Evolutionary conservation across 371 early-diverging fungal genomes (phyloP).

Genomic region (Saksenaea vasiformis): DNA sequence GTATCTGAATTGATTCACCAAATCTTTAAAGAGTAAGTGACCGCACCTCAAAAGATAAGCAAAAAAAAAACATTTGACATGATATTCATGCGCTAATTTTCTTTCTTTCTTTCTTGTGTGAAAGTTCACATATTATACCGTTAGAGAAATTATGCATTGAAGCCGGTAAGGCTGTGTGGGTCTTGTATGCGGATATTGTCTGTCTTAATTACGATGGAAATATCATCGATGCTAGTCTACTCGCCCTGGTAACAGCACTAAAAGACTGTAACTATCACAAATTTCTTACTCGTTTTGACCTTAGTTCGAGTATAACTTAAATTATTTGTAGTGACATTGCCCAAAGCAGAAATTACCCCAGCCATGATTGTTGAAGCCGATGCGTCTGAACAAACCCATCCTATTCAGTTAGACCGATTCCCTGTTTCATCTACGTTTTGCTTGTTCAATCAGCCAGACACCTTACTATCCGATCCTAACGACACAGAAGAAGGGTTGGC

Average conservation of each 20-base stretch:
- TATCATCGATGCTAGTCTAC: slow-evolving; percentile 85
- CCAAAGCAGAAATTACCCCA: slow-evolving; percentile 59
- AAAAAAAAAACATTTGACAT: not conserved
- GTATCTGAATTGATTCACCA: slow-evolving; percentile 79
- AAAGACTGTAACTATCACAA: slow-evolving; percentile 61
- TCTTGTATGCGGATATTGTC: slow-evolving; percentile 86
- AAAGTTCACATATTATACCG: slow-evolving; percentile 65
- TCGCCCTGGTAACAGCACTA: slow-evolving; percentile 77
- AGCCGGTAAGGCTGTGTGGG: slow-evolving; percentile 85
- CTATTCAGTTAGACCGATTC: slow-evolving; percentile 53
- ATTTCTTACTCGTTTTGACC: no score
- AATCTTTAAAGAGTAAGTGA: slow-evolving; percentile 60
- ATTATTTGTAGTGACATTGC: slow-evolving; percentile 60
- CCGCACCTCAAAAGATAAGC: not conserved
- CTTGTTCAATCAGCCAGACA: slow-evolving; percentile 59
- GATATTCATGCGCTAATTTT: not conserved
- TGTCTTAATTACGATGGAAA: slow-evolving; percentile 93
- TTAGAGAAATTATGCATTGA: slow-evolving; percentile 80
- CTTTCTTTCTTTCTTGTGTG: not conserved
- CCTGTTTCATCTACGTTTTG: slow-evolving; percentile 70
- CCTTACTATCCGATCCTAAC: slow-evolving; percentile 74
- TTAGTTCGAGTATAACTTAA: no score
- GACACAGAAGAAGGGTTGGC: slow-evolving; percentile 71
- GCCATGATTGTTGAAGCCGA: slow-evolving; percentile 66
- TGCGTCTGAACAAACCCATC: slow-evolving; percentile 35